Percentiles rank a stretch among this genome's conserved stretches.
Evolutionary conservation across 1,284 basidiomycete species (phyloP).

Genomic region (Entoloma clypeatum): DNA sequence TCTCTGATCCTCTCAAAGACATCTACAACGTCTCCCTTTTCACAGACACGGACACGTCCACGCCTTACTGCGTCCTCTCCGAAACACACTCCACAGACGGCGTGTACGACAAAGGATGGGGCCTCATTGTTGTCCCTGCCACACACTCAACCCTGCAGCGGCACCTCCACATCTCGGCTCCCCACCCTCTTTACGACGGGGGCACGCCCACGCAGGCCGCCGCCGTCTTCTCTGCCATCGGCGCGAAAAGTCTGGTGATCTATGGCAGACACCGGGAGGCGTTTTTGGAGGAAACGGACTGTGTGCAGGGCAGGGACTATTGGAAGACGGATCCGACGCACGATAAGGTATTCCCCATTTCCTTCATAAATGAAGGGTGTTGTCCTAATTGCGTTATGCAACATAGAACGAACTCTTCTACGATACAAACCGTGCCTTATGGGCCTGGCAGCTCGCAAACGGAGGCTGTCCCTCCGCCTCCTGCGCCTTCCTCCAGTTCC

Average conservation of each 20-base stretch:
- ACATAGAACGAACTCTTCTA: slow-evolving; percentile 35
- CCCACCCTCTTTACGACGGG: slow-evolving; percentile 38
- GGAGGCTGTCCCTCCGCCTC: slow-evolving; percentile 34
- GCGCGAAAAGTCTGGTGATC: slow-evolving; percentile 37
- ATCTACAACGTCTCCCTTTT: slow-evolving; percentile 27
- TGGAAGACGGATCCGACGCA: slow-evolving; percentile 43
- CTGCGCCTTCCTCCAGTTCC: slow-evolving; percentile 43
- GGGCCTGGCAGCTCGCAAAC: slow-evolving; percentile 33
- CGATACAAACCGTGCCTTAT: slow-evolving; percentile 33
- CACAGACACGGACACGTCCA: slow-evolving; percentile 18
- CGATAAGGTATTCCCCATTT: slow-evolving; percentile 30
- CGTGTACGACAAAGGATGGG: slow-evolving; percentile 40
- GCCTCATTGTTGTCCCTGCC: slow-evolving; percentile 34
- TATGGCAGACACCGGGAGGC: slow-evolving; percentile 36
- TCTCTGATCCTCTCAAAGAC: slow-evolving; percentile 28
- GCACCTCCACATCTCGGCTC: slow-evolving; percentile 38
- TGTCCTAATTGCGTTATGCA: background rate
- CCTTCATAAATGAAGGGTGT: no score
- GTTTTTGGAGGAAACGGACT: slow-evolving; percentile 24
- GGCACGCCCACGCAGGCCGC: slow-evolving; percentile 37
- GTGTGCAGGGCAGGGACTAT: slow-evolving; percentile 25
- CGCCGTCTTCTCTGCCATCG: slow-evolving; percentile 32
- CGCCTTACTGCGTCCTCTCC: slow-evolving; percentile 36
- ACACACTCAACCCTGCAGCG: slow-evolving; percentile 21
- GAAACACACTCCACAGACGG: slow-evolving; percentile 25